Conservation (phyloP, 2,329 filamentous ascomycete species). For the Penicillium rolfsii region DNA sequence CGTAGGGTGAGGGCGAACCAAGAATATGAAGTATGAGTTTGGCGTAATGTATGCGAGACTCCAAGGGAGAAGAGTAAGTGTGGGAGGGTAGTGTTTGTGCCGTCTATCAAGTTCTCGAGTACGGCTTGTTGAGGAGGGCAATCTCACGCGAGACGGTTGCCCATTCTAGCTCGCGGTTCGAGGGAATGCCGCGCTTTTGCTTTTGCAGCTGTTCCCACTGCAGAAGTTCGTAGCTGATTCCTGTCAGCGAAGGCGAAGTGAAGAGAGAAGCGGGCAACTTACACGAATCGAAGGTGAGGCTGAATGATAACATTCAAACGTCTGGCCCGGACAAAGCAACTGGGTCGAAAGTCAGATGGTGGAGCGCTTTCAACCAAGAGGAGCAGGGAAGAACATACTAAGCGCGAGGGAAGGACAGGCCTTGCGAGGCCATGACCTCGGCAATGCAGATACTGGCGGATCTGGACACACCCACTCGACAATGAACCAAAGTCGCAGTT, state of each 20-base stretch:
- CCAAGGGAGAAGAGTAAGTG: neutral
- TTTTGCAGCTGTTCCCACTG: slow-evolving; percentile 88
- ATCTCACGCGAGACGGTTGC: slow-evolving; percentile 84
- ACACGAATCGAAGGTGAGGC: slow-evolving; percentile 90
- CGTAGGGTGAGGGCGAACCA: slow-evolving; percentile 8
- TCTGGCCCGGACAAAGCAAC: slow-evolving; percentile 88
- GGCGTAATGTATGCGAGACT: neutral
- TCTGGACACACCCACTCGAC: slow-evolving; percentile 90
- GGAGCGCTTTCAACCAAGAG: neutral
- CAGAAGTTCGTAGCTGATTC: slow-evolving; percentile 72
- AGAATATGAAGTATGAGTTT: slow-evolving; percentile 7
- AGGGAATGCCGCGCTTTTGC: slow-evolving; percentile 54
- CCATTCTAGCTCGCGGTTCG: slow-evolving; percentile 88
- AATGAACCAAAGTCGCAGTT: slow-evolving; percentile 90
- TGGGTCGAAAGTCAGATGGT: slow-evolving; percentile 27
- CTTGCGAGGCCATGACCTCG: slow-evolving; percentile 87
- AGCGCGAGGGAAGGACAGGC: slow-evolving; percentile 83
- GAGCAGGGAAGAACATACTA: slow-evolving; percentile 61
- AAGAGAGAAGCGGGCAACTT: slow-evolving; percentile 21
- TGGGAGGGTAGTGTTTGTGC: neutral
- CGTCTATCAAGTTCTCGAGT: slow-evolving; percentile 60
- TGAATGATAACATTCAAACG: slow-evolving; percentile 98
- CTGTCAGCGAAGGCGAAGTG: slow-evolving; percentile 21
- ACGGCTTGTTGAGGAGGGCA: slow-evolving; percentile 93
- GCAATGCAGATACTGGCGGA: slow-evolving; percentile 98